Percentiles rank a stretch among this genome's conserved stretches.
phyloP scores from a whole-genome alignment of 441 rosid species.

The Pelargonium myrrhifolium region DNA sequence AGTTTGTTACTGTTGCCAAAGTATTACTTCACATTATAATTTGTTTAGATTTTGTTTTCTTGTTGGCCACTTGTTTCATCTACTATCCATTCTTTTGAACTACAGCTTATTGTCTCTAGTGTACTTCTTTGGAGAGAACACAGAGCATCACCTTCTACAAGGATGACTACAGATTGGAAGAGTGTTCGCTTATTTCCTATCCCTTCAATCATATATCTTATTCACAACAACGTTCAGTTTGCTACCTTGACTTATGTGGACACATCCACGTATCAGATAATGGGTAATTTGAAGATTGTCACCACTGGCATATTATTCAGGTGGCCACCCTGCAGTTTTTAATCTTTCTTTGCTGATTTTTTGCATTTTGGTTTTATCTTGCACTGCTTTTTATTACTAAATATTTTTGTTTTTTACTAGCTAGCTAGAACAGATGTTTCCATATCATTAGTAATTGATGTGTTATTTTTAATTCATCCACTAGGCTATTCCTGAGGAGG shows the following conservation, averaged over 20 bases:
- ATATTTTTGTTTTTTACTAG: not conserved
- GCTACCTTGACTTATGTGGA: constrained; percentile 68
- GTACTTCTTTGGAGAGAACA: constrained; percentile 53
- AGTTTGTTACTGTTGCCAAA: not conserved
- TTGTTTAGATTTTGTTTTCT: not conserved
- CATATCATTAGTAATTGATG: not conserved
- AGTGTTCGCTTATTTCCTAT: constrained; percentile 56
- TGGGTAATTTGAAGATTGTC: constrained; percentile 81
- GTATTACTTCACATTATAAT: not conserved
- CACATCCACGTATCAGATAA: constrained; percentile 72
- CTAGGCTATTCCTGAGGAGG: constrained; percentile 55
- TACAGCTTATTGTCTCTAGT: constrained; percentile 57
- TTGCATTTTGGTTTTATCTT: not conserved
- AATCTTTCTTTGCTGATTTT: not conserved
- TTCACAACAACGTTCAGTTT: constrained; percentile 75
- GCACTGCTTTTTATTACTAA: not conserved
- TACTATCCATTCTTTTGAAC: constrained; percentile 4
- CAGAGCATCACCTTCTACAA: constrained; percentile 33
- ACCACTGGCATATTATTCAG: constrained; percentile 64
- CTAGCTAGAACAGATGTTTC: not conserved
- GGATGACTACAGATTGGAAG: constrained; percentile 68
- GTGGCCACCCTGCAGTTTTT: constrained; percentile 18
- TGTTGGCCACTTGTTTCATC: not conserved
- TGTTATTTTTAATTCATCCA: constrained; percentile 1
- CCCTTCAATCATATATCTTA: constrained; percentile 64